These are phyloP conservation scores for Cryptococcus sp. DNA, from an alignment of 1,284 basidiomycete species.

Conservation along the genomic window DNA sequence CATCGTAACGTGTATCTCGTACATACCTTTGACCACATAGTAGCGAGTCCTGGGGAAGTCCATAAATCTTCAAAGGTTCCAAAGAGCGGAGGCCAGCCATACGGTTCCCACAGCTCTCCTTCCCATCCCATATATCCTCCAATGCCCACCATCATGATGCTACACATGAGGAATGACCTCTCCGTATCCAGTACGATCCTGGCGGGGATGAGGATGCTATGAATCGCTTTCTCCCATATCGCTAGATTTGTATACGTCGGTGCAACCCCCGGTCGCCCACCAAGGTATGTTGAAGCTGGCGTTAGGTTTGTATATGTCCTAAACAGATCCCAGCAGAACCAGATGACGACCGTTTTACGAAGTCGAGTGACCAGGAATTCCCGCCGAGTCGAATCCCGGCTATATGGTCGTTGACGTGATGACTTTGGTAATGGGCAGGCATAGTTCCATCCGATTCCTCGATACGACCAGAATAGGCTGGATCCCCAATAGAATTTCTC, in stretches of 20 bases:
- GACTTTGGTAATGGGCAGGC: slow-evolving; percentile 23
- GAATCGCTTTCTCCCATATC: slow-evolving; percentile 16
- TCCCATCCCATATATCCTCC: slow-evolving; percentile 34
- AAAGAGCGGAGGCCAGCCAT: slow-evolving; percentile 42
- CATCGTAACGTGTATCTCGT: neutral
- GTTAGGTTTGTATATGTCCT: slow-evolving; percentile 24
- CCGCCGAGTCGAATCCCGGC: slow-evolving; percentile 16
- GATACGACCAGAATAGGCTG: slow-evolving; percentile 29
- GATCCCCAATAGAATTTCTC: slow-evolving; percentile 37
- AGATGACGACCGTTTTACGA: slow-evolving; percentile 9
- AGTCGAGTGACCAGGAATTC: slow-evolving; percentile 15
- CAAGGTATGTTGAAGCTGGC: slow-evolving; percentile 24
- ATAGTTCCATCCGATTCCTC: slow-evolving; percentile 43
- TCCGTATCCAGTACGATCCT: slow-evolving; percentile 25
- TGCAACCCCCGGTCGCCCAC: slow-evolving; percentile 7
- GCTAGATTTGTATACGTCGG: slow-evolving; percentile 18
- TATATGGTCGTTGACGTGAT: slow-evolving; percentile 21
- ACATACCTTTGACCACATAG: slow-evolving; percentile 41
- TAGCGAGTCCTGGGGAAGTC: slow-evolving; percentile 30
- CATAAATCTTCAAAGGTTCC: slow-evolving; percentile 27
- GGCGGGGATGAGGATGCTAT: slow-evolving; percentile 22
- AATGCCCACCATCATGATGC: slow-evolving; percentile 15
- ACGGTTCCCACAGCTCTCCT: slow-evolving; percentile 36
- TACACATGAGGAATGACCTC: slow-evolving; percentile 10
- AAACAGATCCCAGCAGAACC: slow-evolving; percentile 18